Conservation (phyloP, 2,329 filamentous ascomycete genomes). For the Nothophaeocryptopus gaeumannii region DNA sequence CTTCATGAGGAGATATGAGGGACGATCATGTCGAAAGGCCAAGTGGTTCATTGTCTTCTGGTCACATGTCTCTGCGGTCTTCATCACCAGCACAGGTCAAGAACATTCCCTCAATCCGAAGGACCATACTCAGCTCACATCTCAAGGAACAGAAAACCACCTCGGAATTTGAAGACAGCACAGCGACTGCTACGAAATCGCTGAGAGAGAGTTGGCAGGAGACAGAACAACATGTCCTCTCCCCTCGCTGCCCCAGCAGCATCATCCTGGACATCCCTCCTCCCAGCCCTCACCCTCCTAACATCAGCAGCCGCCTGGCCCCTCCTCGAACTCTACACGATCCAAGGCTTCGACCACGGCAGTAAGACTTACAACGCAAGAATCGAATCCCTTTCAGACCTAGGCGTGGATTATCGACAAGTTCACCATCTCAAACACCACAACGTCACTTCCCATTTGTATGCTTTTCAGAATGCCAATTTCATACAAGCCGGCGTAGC, state of each 20-base stretch:
- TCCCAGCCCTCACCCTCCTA: constrained; percentile 14
- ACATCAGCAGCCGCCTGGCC: constrained; percentile 10
- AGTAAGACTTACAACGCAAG: constrained; percentile 13
- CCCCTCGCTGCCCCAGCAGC: neutral
- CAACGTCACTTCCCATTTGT: constrained; percentile 16
- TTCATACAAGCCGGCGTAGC: constrained; percentile 16
- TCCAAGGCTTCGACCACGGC: constrained; percentile 13
- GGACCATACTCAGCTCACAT: no score
- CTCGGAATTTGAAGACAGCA: no score
- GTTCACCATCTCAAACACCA: constrained; percentile 25
- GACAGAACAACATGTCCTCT: no score
- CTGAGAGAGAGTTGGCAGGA: no score
- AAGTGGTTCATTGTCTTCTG: no score
- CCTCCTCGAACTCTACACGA: constrained; percentile 13
- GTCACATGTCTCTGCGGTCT: no score
- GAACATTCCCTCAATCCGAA: neutral
- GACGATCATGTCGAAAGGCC: no score
- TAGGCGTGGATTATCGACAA: constrained; percentile 24
- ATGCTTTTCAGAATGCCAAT: constrained; percentile 12
- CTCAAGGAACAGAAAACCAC: no score
- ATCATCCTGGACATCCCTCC: constrained; percentile 2
- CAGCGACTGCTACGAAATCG: no score
- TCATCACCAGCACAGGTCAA: no score
- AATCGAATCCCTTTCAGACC: constrained; percentile 21
- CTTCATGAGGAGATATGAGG: no score